These are phyloP conservation scores for Tolypocladium nubicola DNA, from an alignment of 2,329 filamentous ascomycete genomes.

Conservation along the genomic window DNA sequence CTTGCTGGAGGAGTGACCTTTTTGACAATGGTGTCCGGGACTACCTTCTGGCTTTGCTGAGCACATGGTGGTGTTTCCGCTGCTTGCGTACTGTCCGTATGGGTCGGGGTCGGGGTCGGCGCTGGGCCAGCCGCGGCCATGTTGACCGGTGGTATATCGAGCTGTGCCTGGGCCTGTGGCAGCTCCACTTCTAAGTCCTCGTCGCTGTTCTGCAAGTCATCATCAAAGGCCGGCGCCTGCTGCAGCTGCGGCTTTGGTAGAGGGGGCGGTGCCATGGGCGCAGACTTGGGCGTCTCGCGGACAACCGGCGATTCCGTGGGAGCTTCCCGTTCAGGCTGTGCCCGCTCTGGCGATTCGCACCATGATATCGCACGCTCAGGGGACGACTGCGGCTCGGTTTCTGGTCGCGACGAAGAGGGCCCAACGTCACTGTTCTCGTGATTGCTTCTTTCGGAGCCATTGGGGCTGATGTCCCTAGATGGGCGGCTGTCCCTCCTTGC, in stretches of 20 bases:
- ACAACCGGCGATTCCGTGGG: conserved; percentile 11
- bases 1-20: not conserved
- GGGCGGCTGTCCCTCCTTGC: not conserved
- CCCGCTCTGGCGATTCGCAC: conserved; percentile 9
- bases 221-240: not conserved
- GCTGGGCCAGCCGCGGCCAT: conserved; percentile 10
- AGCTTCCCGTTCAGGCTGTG: not conserved
- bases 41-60: conserved; percentile 14
- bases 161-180: conserved; percentile 14
- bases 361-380: conserved; percentile 9
- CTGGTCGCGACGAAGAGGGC: not conserved
- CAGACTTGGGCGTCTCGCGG: conserved; percentile 13
- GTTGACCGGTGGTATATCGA: conserved; percentile 11
- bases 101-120: conserved; percentile 5
- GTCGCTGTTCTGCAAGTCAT: conserved; percentile 6
- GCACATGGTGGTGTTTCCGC: conserved; percentile 21
- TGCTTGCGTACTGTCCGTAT: not conserved
- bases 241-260: not conserved
- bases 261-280: conserved; percentile 5
- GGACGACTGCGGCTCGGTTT: conserved; percentile 1
- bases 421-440: not conserved
- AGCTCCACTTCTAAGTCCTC: conserved; percentile 26
- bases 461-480: not conserved
- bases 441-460: not conserved
- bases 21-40: conserved; percentile 8